Percentiles rank a stretch among this genome's conserved stretches.
phyloP scores from a whole-genome alignment of 345 rosid species.

The Brassica juncea region DNA sequence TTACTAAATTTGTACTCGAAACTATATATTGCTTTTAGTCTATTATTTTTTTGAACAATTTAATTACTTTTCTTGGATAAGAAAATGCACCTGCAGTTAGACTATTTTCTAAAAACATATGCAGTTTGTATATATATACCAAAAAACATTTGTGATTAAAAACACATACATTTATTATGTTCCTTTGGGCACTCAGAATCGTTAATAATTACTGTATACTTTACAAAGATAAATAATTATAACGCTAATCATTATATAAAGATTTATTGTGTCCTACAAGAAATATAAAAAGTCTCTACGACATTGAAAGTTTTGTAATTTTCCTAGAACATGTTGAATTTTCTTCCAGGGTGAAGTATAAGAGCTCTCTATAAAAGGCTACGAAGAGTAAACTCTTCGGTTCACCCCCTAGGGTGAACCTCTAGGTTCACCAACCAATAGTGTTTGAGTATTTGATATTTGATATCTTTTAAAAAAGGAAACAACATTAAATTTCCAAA shows the following conservation, averaged over 20 bases:
- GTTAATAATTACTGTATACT: background rate
- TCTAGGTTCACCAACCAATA: no score
- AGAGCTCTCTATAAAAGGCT: constrained; percentile 31
- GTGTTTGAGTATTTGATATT: no score
- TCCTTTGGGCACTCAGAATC: background rate
- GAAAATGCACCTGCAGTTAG: background rate
- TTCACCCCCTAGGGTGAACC: no score
- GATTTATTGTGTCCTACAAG: background rate
- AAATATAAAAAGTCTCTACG: background rate
- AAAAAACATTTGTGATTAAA: background rate
- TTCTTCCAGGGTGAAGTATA: constrained; percentile 3
- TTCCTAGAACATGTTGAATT: constrained; percentile 2
- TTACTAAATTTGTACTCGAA: background rate
- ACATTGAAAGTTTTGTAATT: background rate
- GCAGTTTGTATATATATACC: background rate
- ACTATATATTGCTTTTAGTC: background rate
- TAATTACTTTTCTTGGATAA: background rate
- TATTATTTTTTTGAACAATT: background rate
- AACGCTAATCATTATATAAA: background rate
- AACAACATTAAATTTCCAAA: no score
- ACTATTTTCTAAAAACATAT: background rate
- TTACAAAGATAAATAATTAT: background rate
- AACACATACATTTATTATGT: background rate
- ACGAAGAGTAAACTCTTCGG: no score
- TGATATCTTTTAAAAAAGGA: no score